Conservation (phyloP, 768 basidiomycete genomes). For the Leccinum arenicola region DNA sequence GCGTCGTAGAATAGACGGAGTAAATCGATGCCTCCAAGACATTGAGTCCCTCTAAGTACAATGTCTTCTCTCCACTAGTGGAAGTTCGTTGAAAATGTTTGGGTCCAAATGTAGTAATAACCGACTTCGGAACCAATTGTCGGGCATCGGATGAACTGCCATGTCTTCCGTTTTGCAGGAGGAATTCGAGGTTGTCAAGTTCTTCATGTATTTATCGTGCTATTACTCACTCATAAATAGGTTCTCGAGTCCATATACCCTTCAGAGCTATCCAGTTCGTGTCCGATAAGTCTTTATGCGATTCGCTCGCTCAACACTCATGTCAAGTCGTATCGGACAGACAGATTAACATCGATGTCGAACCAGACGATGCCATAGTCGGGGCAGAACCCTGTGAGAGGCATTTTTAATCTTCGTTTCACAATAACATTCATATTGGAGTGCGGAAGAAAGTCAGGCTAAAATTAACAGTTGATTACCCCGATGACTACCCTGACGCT, state of each 20-base stretch:
- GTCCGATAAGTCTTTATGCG: conserved; percentile 29
- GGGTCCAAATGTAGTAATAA: conserved; percentile 15
- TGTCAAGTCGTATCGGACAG: conserved; percentile 80
- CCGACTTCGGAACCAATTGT: conserved; percentile 19
- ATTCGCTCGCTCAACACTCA: conserved; percentile 45
- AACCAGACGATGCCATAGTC: conserved; percentile 76
- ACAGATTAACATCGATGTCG: conserved; percentile 79
- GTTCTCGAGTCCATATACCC: conserved; percentile 97
- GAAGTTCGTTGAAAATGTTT: conserved; percentile 4
- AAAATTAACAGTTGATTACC: conserved; percentile 71
- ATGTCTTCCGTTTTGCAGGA: conserved; percentile 73
- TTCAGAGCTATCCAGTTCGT: conserved; percentile 88
- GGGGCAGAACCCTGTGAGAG: conserved; percentile 54
- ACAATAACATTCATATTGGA: conserved; percentile 8
- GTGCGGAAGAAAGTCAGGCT: conserved; percentile 62
- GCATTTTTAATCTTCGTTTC: background rate
- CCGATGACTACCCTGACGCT: conserved; percentile 79
- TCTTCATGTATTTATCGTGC: conserved; percentile 4
- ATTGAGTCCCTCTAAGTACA: conserved; percentile 4
- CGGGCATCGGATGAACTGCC: conserved; percentile 25
- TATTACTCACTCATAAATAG: conserved; percentile 37
- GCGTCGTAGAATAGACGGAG: conserved; percentile 13
- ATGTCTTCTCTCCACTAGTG: background rate
- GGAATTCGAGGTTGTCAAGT: conserved; percentile 76
- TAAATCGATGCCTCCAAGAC: conserved; percentile 20